These are phyloP conservation scores for Phanerochaete carnosa DNA, from an alignment of 768 basidiomycete species.

Conservation along the genomic window DNA sequence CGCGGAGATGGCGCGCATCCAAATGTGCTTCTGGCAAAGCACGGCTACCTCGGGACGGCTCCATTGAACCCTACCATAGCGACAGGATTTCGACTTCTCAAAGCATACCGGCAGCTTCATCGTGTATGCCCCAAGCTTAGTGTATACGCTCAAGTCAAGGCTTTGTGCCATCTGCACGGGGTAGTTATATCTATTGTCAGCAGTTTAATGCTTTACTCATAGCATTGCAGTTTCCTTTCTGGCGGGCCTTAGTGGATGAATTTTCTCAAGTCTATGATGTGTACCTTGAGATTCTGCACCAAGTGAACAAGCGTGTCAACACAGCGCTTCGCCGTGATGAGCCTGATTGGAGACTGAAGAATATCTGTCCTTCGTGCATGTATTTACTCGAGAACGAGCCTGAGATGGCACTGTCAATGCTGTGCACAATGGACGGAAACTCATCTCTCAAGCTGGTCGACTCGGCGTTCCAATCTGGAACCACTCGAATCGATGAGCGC, in stretches of 20 bases:
- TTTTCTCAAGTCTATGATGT: slow-evolving; percentile 25
- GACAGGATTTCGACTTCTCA: slow-evolving; percentile 17
- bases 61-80: slow-evolving; percentile 17
- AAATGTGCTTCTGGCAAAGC: slow-evolving; percentile 16
- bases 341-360: slow-evolving; percentile 21
- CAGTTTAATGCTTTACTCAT: not conserved
- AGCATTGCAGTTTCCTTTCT: not conserved
- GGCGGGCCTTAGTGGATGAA: slow-evolving; percentile 11
- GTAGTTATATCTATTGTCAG: slow-evolving; percentile 3
- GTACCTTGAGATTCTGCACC: slow-evolving; percentile 21
- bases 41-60: slow-evolving; percentile 22
- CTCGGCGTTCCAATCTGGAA: not conserved
- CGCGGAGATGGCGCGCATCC: not conserved
- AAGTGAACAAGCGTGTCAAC: slow-evolving; percentile 12
- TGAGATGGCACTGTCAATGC: slow-evolving; percentile 13
- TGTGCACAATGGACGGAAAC: slow-evolving; percentile 21
- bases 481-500: not conserved
- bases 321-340: slow-evolving; percentile 14
- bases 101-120: slow-evolving; percentile 24
- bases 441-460: slow-evolving; percentile 18
- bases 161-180: slow-evolving; percentile 17
- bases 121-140: slow-evolving; percentile 23
- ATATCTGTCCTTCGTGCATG: slow-evolving; percentile 25
- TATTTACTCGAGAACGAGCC: slow-evolving; percentile 17
- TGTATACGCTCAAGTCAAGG: slow-evolving; percentile 17